Percentiles rank a stretch among this genome's conserved stretches.
Conservation (phyloP, 139 green algal genomes). For the Chlorella ohadii region DNA sequence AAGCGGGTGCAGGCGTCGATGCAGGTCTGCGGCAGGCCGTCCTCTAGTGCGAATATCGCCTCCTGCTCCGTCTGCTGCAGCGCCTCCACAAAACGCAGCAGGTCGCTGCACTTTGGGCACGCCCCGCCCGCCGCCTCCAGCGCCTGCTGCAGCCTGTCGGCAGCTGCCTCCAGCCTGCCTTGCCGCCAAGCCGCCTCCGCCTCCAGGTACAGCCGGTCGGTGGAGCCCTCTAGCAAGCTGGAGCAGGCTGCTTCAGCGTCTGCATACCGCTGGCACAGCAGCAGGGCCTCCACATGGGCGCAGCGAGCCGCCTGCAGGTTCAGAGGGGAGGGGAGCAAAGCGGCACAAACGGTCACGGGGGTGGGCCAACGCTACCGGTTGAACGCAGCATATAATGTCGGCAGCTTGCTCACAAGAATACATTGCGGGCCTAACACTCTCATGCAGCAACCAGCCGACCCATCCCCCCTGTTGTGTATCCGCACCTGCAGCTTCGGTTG, state of each 20-base stretch:
- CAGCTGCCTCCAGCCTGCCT: constrained; percentile 28
- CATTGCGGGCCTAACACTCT: too few species aligned
- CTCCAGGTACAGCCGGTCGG: constrained; percentile 47
- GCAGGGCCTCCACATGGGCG: constrained; percentile 48
- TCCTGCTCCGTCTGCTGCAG: constrained; percentile 21
- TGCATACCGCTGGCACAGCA: constrained; percentile 46
- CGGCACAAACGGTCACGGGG: too few species aligned
- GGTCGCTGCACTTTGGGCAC: constrained; percentile 36
- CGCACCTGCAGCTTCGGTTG: constrained; percentile 33
- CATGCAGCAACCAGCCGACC: too few species aligned
- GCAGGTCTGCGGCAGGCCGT: constrained; percentile 17
- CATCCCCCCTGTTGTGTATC: too few species aligned
- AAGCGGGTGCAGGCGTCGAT: constrained; percentile 18
- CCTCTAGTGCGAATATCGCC: constrained; percentile 21
- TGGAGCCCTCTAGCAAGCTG: constrained; percentile 22
- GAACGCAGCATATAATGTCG: too few species aligned
- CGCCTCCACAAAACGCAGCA: constrained; percentile 15
- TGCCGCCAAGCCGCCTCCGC: constrained; percentile 49
- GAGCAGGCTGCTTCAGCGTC: constrained; percentile 36
- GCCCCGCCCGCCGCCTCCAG: neutral
- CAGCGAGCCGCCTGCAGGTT: constrained; percentile 20
- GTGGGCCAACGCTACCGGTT: too few species aligned
- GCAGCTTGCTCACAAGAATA: too few species aligned
- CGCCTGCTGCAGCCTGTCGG: constrained; percentile 3
- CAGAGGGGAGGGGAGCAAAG: neutral